Percentiles rank a stretch among this genome's conserved stretches.
These are phyloP conservation scores for Saksenaea oblongispora DNA, from an alignment of 371 early-diverging fungal species.

Conservation along the genomic window DNA sequence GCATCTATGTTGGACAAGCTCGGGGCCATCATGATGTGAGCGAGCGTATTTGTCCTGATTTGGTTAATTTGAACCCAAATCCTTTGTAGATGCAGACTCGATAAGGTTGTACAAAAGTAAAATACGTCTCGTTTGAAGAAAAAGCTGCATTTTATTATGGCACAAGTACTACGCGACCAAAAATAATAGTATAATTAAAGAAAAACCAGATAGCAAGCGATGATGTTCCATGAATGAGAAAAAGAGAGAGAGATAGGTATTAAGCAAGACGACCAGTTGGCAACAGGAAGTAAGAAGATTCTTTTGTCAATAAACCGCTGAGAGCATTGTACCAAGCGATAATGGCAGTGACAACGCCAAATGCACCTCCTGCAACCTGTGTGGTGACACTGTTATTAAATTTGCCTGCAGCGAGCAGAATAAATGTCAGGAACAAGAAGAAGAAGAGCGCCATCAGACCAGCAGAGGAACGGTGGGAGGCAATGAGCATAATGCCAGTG, in stretches of 20 bases:
- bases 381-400: conserved; percentile 15
- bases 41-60: no score
- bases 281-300: conserved; percentile 49
- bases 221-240: conserved; percentile 11
- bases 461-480: conserved; percentile 56
- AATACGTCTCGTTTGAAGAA: no score
- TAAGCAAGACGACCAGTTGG: conserved; percentile 40
- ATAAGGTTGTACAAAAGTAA: no score
- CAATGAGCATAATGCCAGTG: conserved; percentile 60
- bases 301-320: conserved; percentile 46
- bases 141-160: no score
- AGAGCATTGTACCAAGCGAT: conserved; percentile 70
- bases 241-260: conserved; percentile 24
- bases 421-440: conserved; percentile 56
- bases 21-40: no score
- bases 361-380: conserved; percentile 50
- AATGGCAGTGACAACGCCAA: conserved; percentile 60
- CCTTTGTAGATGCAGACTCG: no score
- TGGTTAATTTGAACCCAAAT: no score
- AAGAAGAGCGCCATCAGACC: conserved; percentile 58
- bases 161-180: neutral
- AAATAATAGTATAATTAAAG: neutral
- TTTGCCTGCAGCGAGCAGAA: conserved; percentile 44
- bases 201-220: neutral
- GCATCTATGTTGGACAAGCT: no score